Conservation (phyloP, 495 filamentous ascomycete genomes). For the Aspergillus haitiensis region DNA sequence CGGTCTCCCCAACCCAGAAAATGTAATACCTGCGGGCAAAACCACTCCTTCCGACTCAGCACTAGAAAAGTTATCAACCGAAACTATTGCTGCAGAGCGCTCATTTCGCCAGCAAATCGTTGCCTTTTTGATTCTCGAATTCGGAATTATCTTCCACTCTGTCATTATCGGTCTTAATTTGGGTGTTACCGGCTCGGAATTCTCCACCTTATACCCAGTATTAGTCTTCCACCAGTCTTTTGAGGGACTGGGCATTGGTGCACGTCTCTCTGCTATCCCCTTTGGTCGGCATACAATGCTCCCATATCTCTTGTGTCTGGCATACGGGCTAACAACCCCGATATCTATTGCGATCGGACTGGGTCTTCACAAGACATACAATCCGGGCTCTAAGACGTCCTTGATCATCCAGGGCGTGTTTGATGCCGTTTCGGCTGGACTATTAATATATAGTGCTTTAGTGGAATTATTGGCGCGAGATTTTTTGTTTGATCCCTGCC, state of each 20-base stretch:
- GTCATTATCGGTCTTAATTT: constrained; percentile 18
- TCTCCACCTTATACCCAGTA: constrained; percentile 14
- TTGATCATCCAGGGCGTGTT: constrained; percentile 6
- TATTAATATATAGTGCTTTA: constrained; percentile 8
- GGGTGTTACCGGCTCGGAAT: constrained; percentile 9
- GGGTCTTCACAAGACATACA: constrained; percentile 10
- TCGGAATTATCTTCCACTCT: constrained; percentile 18
- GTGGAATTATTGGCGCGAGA: constrained; percentile 12
- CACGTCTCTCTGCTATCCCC: constrained; percentile 13
- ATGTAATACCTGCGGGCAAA: not conserved
- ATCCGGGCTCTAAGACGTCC: constrained; percentile 2
- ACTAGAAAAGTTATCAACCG: not conserved
- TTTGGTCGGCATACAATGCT: constrained; percentile 6
- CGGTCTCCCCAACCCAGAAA: not conserved
- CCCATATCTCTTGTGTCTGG: constrained; percentile 5
- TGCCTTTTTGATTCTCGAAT: constrained; percentile 16
- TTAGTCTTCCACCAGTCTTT: constrained; percentile 17
- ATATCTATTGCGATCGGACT: constrained; percentile 13
- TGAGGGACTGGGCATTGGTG: constrained; percentile 14
- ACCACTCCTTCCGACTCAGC: not conserved
- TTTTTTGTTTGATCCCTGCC: constrained; percentile 12
- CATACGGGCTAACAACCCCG: constrained; percentile 13
- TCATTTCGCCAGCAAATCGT: constrained; percentile 16
- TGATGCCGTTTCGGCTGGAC: constrained; percentile 11
- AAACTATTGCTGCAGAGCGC: not conserved